A percentile compares a stretch with the other conserved stretches of the same genome.
phyloP scores from a whole-genome alignment of 2,329 filamentous ascomycete species.

The Aureobasidium sp. region DNA sequence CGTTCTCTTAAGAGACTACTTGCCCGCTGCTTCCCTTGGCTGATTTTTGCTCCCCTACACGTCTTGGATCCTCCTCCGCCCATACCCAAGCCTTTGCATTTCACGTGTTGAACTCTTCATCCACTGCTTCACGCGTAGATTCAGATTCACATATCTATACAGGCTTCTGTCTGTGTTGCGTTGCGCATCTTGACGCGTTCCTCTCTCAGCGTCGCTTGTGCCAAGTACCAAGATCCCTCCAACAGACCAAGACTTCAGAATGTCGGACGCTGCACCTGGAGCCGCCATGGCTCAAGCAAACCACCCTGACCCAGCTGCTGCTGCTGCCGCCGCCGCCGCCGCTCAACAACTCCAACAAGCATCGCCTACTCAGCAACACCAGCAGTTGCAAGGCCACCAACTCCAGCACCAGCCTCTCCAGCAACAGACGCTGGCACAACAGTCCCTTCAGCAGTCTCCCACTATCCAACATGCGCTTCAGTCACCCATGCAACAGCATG shows the following conservation, averaged over 20 bases:
- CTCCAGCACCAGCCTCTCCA: constrained; percentile 8
- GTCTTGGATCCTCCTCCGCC: not conserved
- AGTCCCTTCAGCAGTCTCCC: constrained; percentile 7
- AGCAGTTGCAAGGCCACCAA: not conserved
- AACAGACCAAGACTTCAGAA: not conserved
- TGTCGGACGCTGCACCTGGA: not conserved
- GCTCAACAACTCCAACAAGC: constrained; percentile 11
- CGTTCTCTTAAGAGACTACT: not conserved
- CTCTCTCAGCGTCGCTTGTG: not conserved
- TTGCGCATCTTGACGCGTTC: constrained; percentile 1
- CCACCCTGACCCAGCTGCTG: constrained; percentile 5
- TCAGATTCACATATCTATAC: not conserved
- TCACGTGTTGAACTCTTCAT: not conserved
- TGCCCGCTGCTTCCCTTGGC: not conserved
- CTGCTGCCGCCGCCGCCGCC: constrained; percentile 2
- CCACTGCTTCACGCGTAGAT: not conserved
- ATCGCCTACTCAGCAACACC: constrained; percentile 1
- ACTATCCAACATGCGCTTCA: constrained; percentile 8
- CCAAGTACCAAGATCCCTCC: not conserved
- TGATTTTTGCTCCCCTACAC: not conserved
- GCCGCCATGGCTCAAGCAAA: not conserved
- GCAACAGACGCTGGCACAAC: not conserved
- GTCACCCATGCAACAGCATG: constrained; percentile 14
- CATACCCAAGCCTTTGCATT: not conserved
- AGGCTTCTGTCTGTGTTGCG: not conserved